Evolutionary conservation across 2,329 filamentous ascomycete genomes (phyloP), one percentile per base, ranked within the genome.

Genomic region (Corniculantispora saksenae): DNA sequence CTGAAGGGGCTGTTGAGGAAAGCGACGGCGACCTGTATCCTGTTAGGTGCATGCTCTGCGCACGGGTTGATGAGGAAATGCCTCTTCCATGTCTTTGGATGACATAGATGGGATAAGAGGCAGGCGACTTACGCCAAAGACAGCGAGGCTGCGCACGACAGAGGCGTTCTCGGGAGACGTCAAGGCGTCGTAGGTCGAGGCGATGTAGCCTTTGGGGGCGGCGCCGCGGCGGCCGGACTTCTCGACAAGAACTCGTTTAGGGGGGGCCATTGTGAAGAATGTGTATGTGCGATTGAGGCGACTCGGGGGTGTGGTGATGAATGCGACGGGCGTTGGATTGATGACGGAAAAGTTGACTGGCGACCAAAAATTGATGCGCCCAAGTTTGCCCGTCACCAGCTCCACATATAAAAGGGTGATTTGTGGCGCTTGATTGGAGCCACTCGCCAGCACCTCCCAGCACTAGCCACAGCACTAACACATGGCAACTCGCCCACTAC

Each of bases 1-100:
- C 86, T 85, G 82, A 87, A 89, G 63, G 86, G 85, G 79, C 88
- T 91, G 65, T 87, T 83, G 70, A 91, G 82, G 76, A 91, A 88
- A 45, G 87, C 84, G 62, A 91, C 84, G 51, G 87, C 88, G 70
- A 81, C 85, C 88, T 91, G 65, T 66, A 29, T 4, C 48, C 48
- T 45, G 21, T 59, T 71, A 54, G 69, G 66, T 45, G 56, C 38
- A 56, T n/a, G 64, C 35, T 35, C 12, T 21, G 12, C 27, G 25
- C 21, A 40, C 17, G 50, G 19, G 10, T 25, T 58, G 25, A 15
- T 17, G 35, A n/a, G 13, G 43, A 3, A 8, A 12, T 9, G 5
- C 27, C 35, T 23, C 12, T 15, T 56, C 38, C 9, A 25, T 40
- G 29, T 40, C 43, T 19, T 32, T 29, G 12, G 45, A 47, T 10